A percentile compares a stretch with the other conserved stretches of the same genome.
Conservation (phyloP, 257 asterid genomes). For the Salvia rosmarinus region DNA sequence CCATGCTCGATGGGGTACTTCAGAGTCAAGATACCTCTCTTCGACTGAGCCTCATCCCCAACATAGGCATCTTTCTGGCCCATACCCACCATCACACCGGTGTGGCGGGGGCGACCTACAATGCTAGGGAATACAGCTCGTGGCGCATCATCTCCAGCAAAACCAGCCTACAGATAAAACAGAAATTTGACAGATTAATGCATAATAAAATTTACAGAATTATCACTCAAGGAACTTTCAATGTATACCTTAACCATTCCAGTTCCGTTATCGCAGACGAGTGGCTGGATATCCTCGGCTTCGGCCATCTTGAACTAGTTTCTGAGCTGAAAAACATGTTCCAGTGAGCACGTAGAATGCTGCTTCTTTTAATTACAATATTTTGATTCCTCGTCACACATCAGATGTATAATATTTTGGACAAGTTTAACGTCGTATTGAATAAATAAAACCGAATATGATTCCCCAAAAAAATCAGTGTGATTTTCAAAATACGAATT, state of each 20-base stretch:
- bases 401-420: neutral
- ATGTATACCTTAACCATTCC: constrained; percentile 50
- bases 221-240: neutral
- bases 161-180: constrained; percentile 46
- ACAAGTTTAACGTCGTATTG: neutral
- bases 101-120: no score
- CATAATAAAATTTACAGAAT: neutral
- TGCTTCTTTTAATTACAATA: no score
- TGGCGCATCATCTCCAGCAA: constrained; percentile 62
- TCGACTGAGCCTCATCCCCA: no score
- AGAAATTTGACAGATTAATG: neutral
- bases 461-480: neutral
- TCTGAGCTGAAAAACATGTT: constrained; percentile 24
- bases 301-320: constrained; percentile 46
- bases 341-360: constrained; percentile 22
- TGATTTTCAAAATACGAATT: no score
- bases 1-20: no score
- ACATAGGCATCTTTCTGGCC: no score
- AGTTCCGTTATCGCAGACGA: constrained; percentile 51
- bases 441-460: no score
- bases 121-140: no score
- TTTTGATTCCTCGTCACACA: constrained; percentile 1
- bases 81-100: no score
- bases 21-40: no score
- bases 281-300: constrained; percentile 51